phyloP scores from a whole-genome alignment of 2,329 filamentous ascomycete genomes.

The Didymellaceae sp. region DNA sequence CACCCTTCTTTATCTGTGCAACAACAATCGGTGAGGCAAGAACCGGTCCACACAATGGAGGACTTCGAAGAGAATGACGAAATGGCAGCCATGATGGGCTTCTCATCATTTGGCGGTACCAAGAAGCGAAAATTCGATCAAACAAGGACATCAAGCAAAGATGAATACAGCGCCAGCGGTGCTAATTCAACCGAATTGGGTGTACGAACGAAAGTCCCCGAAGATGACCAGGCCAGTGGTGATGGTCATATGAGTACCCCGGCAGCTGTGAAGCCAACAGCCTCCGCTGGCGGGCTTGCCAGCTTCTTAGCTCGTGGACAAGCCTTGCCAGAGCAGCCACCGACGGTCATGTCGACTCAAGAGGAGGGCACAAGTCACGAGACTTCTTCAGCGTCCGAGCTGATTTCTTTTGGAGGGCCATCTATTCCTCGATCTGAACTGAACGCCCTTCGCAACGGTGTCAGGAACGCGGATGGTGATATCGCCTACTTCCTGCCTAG shows the following conservation, averaged over 20 bases:
- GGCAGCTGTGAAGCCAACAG: conserved; percentile 3
- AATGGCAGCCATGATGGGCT: conserved; percentile 73
- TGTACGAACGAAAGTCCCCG: conserved; percentile 39
- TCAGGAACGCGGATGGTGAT: conserved; percentile 63
- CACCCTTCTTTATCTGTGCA: background rate
- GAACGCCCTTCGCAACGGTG: conserved; percentile 48
- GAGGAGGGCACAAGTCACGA: conserved; percentile 1
- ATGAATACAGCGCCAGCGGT: conserved; percentile 31
- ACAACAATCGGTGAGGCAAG: conserved; percentile 1
- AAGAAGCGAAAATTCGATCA: conserved; percentile 74
- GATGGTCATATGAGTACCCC: background rate
- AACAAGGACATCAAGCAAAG: conserved; percentile 56
- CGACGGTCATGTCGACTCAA: background rate
- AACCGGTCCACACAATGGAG: conserved; percentile 2
- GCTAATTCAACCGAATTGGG: conserved; percentile 48
- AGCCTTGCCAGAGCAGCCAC: conserved; percentile 29
- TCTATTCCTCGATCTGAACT: conserved; percentile 39
- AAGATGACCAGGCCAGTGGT: conserved; percentile 1
- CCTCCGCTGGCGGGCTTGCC: conserved; percentile 36
- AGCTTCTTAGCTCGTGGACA: conserved; percentile 41
- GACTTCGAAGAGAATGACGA: conserved; percentile 55
- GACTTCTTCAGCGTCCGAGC: conserved; percentile 17
- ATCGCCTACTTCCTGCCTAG: conserved; percentile 71
- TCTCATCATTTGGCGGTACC: conserved; percentile 71
- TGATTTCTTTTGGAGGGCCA: conserved; percentile 40